Conservation (phyloP, 345 rosid species). For the thale cress (Arabidopsis thaliana) region DNA sequence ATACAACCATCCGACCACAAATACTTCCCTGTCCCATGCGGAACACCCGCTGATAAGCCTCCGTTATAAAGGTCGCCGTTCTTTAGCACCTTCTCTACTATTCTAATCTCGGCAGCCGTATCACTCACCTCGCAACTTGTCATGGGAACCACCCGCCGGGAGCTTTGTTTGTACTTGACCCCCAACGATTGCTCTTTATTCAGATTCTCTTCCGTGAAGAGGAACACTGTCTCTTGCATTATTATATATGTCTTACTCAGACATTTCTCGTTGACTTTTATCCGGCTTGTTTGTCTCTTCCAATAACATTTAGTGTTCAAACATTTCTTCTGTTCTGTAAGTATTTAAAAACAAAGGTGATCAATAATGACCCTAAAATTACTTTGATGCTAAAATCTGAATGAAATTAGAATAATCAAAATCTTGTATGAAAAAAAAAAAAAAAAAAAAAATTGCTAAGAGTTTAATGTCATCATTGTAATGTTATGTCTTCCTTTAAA, state of each 20-base stretch:
- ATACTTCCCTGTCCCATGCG: slow-evolving; percentile 73
- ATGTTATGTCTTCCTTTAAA: not conserved
- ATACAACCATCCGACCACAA: slow-evolving; percentile 77
- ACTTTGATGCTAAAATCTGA: not conserved
- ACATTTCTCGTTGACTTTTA: slow-evolving; percentile 36
- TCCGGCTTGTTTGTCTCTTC: slow-evolving; percentile 23
- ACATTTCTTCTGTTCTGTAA: slow-evolving; percentile 28
- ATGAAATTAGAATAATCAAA: slow-evolving; percentile 6
- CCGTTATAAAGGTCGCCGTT: slow-evolving; percentile 77
- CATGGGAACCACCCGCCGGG: slow-evolving; percentile 45
- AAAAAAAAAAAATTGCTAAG: not conserved
- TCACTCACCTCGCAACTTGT: slow-evolving; percentile 24
- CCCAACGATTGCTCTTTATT: slow-evolving; percentile 42
- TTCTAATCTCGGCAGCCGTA: slow-evolving; percentile 33
- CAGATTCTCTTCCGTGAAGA: slow-evolving; percentile 42
- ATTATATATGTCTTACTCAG: slow-evolving; percentile 11
- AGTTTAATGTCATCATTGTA: slow-evolving; percentile 1
- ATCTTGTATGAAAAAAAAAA: not conserved
- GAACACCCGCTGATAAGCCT: slow-evolving; percentile 53
- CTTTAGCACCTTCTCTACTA: slow-evolving; percentile 54
- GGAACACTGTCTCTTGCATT: slow-evolving; percentile 48
- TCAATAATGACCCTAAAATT: not conserved
- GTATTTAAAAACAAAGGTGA: not conserved
- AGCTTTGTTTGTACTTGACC: slow-evolving; percentile 40
- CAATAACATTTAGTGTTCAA: slow-evolving; percentile 14